A percentile compares a stretch with the other conserved stretches of the same genome.
Evolutionary conservation across 1,139 yeast species (phyloP).

Genomic region (Zygosaccharomyces sapae): DNA sequence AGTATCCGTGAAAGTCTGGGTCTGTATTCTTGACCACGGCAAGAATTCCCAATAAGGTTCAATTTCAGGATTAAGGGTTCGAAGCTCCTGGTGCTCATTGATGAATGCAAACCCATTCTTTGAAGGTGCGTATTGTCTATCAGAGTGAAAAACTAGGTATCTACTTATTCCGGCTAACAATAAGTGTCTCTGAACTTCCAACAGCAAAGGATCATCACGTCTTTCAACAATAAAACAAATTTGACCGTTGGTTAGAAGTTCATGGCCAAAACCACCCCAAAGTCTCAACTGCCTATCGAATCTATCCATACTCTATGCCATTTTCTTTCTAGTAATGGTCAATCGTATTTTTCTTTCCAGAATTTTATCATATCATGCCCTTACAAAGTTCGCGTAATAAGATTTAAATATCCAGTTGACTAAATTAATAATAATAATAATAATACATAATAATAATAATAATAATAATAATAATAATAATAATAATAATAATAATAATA

Average conservation of each 20-base stretch:
- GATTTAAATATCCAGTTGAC: too few relatives aligned
- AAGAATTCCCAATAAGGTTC: conserved; percentile 3
- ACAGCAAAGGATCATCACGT: conserved; percentile 54
- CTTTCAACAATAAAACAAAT: conserved; percentile 52
- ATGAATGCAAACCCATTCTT: conserved; percentile 5
- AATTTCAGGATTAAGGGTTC: neutral
- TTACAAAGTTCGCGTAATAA: too few relatives aligned
- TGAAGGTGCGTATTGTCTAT: neutral
- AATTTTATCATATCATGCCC: too few relatives aligned
- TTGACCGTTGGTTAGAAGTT: conserved; percentile 52
- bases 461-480: too few relatives aligned
- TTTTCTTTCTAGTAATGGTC: too few relatives aligned
- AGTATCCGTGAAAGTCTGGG: neutral
- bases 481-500: too few relatives aligned
- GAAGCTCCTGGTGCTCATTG: conserved; percentile 1
- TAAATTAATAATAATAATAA: too few relatives aligned
- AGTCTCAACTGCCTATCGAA: conserved; percentile 87
- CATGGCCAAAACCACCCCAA: conserved; percentile 82
- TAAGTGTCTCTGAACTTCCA: conserved; percentile 70
- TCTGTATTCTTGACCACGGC: conserved; percentile 1
- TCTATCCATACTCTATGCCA: too few relatives aligned
- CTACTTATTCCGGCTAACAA: conserved; percentile 63
- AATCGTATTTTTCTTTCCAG: too few relatives aligned
- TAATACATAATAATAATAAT: too few relatives aligned
- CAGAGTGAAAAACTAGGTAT: neutral